Base-by-base conservation (phyloP, 768 basidiomycete species). In the Kwoniella heveanensis region DNA sequence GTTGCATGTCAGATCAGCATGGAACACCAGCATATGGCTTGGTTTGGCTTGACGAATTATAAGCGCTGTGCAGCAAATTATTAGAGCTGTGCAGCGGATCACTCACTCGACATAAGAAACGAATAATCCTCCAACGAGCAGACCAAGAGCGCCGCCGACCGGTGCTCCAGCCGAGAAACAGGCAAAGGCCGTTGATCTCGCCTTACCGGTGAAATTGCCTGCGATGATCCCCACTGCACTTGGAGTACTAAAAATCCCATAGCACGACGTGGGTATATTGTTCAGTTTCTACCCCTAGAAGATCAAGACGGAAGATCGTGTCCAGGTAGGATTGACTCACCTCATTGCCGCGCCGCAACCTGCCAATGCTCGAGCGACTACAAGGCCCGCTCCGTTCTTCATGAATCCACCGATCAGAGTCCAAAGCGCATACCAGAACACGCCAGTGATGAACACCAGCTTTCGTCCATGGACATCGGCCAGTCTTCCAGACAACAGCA, bases 141-240 rank as follows among this genome's bases (percentile, higher is more conserved):
- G 83, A 0, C 92, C 91, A 13, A 92, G 80, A 0, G 86, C 88
- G 0, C 84, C 88, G 0, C 92, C 92, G 5, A 93, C 74, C 0
- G 92, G 92, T 1, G 89, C 90, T 26, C 93, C 93, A 0, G 91
- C 90, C 0, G 88, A 84, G 68, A 93, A 94, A 0, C 88, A 87
- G 0, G 92, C 86, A 66, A 94, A 95, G 0, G 91, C 92, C 0
- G 87, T 79, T 1, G 89, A 86, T 9, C 92, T 85, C 0, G 87
- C 83, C 13, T 82, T 82, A 0, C 88, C 88, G 3, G 89, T 88
- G 76, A 95, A 95, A 0, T 87, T 82, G 52, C 88, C 84, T 0
- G 92, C 92, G 36, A 95, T 83, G 62, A 91, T 92, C 0, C 92
- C 92, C 1, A 93, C 72, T 1, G 76, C 77, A 29, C 70, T 68